Evolutionary conservation across 2,329 filamentous ascomycete genomes (phyloP), one percentile per base, ranked within the genome.

Genomic region (Claviceps capensis): DNA sequence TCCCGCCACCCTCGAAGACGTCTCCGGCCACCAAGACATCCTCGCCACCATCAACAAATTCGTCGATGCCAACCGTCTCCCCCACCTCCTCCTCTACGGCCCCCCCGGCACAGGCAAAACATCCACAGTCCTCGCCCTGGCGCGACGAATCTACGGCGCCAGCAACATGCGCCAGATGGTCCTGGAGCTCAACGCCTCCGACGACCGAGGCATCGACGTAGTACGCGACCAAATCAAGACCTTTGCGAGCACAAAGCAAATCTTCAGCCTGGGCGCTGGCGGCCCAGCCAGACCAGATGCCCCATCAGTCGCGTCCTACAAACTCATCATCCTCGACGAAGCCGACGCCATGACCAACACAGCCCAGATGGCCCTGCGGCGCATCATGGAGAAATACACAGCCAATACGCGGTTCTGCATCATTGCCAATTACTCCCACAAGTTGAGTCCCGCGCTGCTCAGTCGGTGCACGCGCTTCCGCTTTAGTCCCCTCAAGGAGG

Each of bases 331-430:
- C 52, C 80, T 98, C 4, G 93, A 98, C 67, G 93, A 98, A 73
- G 93, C 93, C n/a, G 93, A 98, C 67, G 93, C 93, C 51, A 98
- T 98, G 93, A 98, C 93, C n/a, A 86, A 88, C 51, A 94, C 91
- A 0, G 93, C 93, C 5, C 93, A 98, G 69, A 98, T 98, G 91
- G 93, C 93, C 0, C 74, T 98, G 52, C 81, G 93, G 56, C 77
- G 93, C 47, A 97, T 98, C 64, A 98, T 98, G 93, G 93, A 98
- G 66, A 95, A 95, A 71, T 98, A 98, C 72, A 98, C 93, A 0
- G 87, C 87, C 54, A 98, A 98, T 71, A 96, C 93, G 2, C 78
- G 93, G 50, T 98, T 98, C 72, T 97, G 91, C 72, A 88, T 98
- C 64, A 97, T 98, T 60, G 93, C 93, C 60, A 98, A 98, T 71